Conservation (phyloP, 2,329 filamentous ascomycete species). For the Blumeria graminis region DNA sequence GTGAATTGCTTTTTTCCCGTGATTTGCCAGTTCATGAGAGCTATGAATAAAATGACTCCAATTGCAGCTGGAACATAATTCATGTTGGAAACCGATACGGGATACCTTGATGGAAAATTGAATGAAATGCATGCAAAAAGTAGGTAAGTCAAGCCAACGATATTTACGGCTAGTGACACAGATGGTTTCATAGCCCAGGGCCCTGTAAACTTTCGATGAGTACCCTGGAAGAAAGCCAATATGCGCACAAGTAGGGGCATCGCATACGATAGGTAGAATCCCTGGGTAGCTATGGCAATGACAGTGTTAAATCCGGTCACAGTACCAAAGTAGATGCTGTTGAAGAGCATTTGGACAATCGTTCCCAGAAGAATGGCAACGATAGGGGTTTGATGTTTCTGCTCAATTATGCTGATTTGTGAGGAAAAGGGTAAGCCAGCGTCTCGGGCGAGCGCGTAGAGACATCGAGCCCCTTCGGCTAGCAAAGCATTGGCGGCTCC, state of each 20-base stretch:
- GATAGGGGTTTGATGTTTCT: conserved; percentile 23
- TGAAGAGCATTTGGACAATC: conserved; percentile 25
- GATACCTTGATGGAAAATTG: conserved; percentile 26
- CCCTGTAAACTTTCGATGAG: conserved; percentile 16
- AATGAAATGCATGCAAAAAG: conserved; percentile 30
- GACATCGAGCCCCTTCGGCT: conserved; percentile 19
- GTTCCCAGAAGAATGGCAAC: conserved; percentile 23
- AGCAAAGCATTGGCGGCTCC: conserved; percentile 16
- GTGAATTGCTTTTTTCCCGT: conserved; percentile 25
- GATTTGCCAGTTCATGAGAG: conserved; percentile 25
- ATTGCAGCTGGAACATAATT: conserved; percentile 33
- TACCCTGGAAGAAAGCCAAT: conserved; percentile 20
- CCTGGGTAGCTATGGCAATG: conserved; percentile 30
- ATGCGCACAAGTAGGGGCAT: conserved; percentile 28
- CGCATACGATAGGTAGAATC: conserved; percentile 33
- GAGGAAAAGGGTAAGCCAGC: conserved; percentile 19
- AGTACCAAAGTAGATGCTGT: conserved; percentile 30
- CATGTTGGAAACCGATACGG: conserved; percentile 29
- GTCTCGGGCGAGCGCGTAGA: conserved; percentile 21
- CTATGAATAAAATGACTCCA: conserved; percentile 27
- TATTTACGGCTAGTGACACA: conserved; percentile 18
- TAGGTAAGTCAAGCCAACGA: conserved; percentile 25
- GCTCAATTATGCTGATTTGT: conserved; percentile 22
- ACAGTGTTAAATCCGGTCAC: conserved; percentile 30
- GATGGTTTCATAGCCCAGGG: conserved; percentile 20